Evolutionary conservation across 441 rosid genomes (phyloP).

Genomic region (Monsonia emarginata): DNA sequence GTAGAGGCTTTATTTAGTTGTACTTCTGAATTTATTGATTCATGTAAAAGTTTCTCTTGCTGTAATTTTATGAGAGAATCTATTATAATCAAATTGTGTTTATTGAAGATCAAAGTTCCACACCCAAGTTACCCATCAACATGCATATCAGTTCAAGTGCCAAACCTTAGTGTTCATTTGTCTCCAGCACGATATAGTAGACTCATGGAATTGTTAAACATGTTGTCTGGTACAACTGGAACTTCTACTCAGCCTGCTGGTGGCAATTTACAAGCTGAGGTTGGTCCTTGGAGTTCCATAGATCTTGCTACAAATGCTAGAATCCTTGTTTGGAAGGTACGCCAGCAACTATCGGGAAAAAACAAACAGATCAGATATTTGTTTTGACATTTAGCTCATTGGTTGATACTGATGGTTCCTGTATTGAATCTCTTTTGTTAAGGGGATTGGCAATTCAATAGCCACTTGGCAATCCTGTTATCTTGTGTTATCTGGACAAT

Average conservation of each 20-base stretch:
- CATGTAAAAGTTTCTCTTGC: background rate
- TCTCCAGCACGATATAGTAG: slow-evolving; percentile 76
- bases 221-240: slow-evolving; percentile 47
- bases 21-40: background rate
- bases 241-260: slow-evolving; percentile 53
- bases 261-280: slow-evolving; percentile 52
- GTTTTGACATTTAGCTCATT: slow-evolving; percentile 15
- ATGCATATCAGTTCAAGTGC: slow-evolving; percentile 87
- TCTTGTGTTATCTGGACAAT: slow-evolving; percentile 76
- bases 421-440: slow-evolving; percentile 21
- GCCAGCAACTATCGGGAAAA: slow-evolving; percentile 12
- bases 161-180: slow-evolving; percentile 89
- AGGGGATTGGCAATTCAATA: slow-evolving; percentile 95
- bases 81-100: slow-evolving; percentile 17
- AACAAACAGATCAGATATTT: slow-evolving; percentile 19
- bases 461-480: slow-evolving; percentile 94
- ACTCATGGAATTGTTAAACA: slow-evolving; percentile 63
- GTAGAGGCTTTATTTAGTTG: slow-evolving; percentile 28
- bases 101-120: slow-evolving; percentile 69
- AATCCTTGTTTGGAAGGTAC: slow-evolving; percentile 96
- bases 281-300: slow-evolving; percentile 56
- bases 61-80: slow-evolving; percentile 11
- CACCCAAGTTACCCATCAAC: slow-evolving; percentile 87
- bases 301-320: slow-evolving; percentile 70
- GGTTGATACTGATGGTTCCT: background rate